Conservation (phyloP, 768 basidiomycete genomes). For the Pleurotus citrinopileatus region DNA sequence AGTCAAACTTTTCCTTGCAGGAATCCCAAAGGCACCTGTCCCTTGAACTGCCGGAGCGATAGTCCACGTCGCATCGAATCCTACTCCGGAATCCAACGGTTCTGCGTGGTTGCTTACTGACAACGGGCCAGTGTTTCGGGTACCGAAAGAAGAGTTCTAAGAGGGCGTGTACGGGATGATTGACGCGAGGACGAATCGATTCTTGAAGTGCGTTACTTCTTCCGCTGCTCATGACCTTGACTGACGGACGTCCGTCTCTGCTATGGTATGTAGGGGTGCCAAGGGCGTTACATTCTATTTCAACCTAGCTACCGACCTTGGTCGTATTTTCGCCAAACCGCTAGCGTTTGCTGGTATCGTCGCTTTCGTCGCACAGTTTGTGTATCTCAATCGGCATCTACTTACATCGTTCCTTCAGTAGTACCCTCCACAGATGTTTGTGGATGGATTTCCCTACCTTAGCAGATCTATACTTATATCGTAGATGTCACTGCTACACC, state of each 20-base stretch:
- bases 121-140: slow-evolving; percentile 45
- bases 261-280: neutral
- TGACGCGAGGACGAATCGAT: slow-evolving; percentile 35
- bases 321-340: neutral
- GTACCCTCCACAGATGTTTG: neutral
- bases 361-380: neutral
- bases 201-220: slow-evolving; percentile 24
- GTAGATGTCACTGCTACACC: no score
- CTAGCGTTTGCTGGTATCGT: neutral
- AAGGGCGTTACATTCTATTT: neutral
- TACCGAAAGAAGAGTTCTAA: slow-evolving; percentile 45
- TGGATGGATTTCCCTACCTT: neutral
- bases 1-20: slow-evolving; percentile 42
- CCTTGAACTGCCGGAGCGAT: slow-evolving; percentile 49
- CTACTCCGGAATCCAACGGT: slow-evolving; percentile 41
- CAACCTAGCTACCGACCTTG: neutral
- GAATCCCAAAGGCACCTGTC: slow-evolving; percentile 48
- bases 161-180: slow-evolving; percentile 53
- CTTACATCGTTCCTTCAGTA: neutral
- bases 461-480: neutral
- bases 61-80: slow-evolving; percentile 47
- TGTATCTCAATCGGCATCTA: neutral
- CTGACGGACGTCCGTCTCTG: neutral
- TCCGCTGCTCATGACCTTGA: neutral
- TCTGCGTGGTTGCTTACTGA: slow-evolving; percentile 46